Evolutionary conservation across 2,329 filamentous ascomycete species (phyloP), one percentile per base, ranked within the genome.

Genomic region (Penicillium sp.): DNA sequence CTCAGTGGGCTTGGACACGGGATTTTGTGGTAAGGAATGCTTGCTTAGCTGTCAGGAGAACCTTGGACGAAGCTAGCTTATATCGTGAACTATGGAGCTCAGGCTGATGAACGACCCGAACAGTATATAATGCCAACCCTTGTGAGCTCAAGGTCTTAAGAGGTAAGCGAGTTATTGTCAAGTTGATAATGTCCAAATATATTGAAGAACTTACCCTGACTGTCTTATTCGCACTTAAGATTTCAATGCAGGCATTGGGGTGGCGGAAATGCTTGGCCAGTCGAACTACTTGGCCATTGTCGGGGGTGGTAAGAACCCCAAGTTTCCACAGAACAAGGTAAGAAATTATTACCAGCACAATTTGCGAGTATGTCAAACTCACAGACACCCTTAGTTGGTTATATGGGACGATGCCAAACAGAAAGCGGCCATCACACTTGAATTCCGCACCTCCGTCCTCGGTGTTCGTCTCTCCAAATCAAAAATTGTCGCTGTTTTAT

Each of bases 331-430:
- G 69, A 95, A 92, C 75, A 96, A 95, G 80, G 90, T 86, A 65
- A 52, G 68, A 59, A 31, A 35, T 60, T 18, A 32, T 18, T 6
- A 12, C 16, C 12, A 44, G 31, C 18, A 35, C 4, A n/a, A 27
- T 23, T 2, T 16, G 47, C 29, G 27, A 46, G 34, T 0, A 27
- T 32, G 0, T 4, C 23, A 40, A n/a, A n/a, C 47, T 51, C 15
- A 55, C 13, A 8, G 1, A 27, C 5, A 10, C 2, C 8, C 12
- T 37, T 61, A 79, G 68, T 82, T 92, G 46, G 86, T 95, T 61
- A 89, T 97, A 65, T 97, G 92, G 92, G 92, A 99, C 72, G 91
- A 96, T 66, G 81, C 85, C 57, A 89, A 89, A 62, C 85, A 88
- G 58, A 88, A 87, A 61, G 85, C 87, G 8, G 81, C 90, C 15